These are phyloP conservation scores for Tricholoma matsutake DNA, from an alignment of 768 basidiomycete species.

Conservation along the genomic window DNA sequence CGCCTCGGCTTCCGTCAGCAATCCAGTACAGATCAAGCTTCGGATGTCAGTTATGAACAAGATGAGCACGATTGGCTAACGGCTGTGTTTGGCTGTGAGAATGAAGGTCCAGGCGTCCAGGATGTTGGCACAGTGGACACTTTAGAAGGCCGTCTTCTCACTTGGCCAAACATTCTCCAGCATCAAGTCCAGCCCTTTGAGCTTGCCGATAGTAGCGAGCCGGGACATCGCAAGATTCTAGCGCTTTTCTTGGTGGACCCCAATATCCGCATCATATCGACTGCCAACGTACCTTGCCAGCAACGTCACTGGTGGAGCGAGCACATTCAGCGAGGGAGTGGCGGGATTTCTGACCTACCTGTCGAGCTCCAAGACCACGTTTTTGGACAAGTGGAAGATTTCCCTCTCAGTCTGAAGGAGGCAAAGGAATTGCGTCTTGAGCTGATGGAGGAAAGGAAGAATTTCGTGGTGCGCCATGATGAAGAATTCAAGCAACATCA, in stretches of 20 bases:
- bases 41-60: background rate
- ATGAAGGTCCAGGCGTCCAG: conserved; percentile 8
- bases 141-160: conserved; percentile 4
- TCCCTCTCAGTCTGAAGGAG: conserved; percentile 24
- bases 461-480: conserved; percentile 16
- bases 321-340: conserved; percentile 3
- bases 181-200: conserved; percentile 6
- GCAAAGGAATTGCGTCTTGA: conserved; percentile 24
- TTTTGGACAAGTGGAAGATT: conserved; percentile 19
- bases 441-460: conserved; percentile 30
- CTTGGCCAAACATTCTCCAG: conserved; percentile 5
- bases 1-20: conserved; percentile 29
- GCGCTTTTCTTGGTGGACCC: conserved; percentile 25
- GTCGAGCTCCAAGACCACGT: conserved; percentile 23
- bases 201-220: conserved; percentile 19
- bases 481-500: conserved; percentile 4
- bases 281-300: conserved; percentile 7
- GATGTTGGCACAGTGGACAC: conserved; percentile 22
- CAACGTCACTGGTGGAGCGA: conserved; percentile 28
- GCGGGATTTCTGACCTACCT: conserved; percentile 12
- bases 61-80: conserved; percentile 18
- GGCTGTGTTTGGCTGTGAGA: conserved; percentile 22
- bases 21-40: conserved; percentile 4
- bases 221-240: conserved; percentile 39
- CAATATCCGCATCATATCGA: conserved; percentile 7